Evolutionary conservation across 129 eudicot species (phyloP), one percentile per base, ranked within the genome.

Genomic region (Gnaphalium uliginosum): DNA sequence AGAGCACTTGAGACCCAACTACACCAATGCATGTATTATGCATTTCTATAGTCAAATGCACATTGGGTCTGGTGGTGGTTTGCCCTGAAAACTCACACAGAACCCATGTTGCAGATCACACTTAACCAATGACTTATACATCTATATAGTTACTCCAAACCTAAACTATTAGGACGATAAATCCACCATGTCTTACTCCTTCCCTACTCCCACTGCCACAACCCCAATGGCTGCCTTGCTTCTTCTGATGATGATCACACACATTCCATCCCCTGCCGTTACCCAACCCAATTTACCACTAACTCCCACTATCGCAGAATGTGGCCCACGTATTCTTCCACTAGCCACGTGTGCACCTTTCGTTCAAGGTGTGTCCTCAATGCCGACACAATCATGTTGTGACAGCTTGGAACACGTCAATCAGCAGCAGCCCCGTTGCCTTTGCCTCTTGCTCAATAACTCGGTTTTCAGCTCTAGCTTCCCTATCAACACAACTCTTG

Each of bases 341-440:
- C 65, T 80, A 29, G 83, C 79, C 79, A 60, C 48, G 11, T 80
- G 83, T 58, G 83, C 83, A 9, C 83, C 83, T 22, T 80, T 66
- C 0, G 79, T 80, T 41, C 83, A 80, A 67, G 83, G 79, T 25
- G 22, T 80, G 14, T 41, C 83, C 29, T 26, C 63, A 0, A 32
- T 6, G 27, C 83, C 83, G 2, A 26, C 75, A 10, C 83, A 80
- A 43, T 17, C 59, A 32, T 80, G 83, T 74, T 80, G 83, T 27
- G 83, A 80, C 29, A 80, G 66, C 70, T 1, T 80, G 32, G 29
- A 37, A n/a, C 79, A 51, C n/a, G 70, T 80, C 15, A 80, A 80
- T 24, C 57, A 80, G 10, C 70, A 73, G 35, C 83, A 80, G 57
- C 79, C 83, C 0, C 29, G 29, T 26, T 80, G 83, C 30, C 29